Base-by-base conservation (phyloP, 176 grass and related monocot genomes). In the Oryza glumipatula region DNA sequence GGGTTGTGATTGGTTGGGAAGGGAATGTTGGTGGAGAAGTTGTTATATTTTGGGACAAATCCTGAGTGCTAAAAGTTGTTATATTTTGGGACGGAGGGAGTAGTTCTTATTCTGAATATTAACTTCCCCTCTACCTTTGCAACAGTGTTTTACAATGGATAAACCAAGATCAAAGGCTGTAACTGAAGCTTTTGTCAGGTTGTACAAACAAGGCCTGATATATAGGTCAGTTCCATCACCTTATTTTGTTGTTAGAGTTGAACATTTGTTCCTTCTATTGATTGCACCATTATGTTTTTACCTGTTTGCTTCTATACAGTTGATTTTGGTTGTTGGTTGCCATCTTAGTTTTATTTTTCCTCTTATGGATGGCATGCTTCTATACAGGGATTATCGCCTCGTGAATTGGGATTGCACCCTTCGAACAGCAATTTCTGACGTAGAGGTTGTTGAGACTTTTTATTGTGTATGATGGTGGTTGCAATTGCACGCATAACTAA, bases 321-420 rank as follows among this genome's bases (percentile, higher is more conserved):
- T 2, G 5, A 54, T 54, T 54, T 54, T 5, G 4, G 15, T 19
- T 54, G 6, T 54, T 54, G 51, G 6, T 54, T 54, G 15, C 15
- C 17, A 71, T 8, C 39, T 12, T 67, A 38, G 19, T 28, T 83
- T 54, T 65, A 17, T 43, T 8, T 63, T 63, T 36, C 33, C 19
- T 68, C 14, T 72, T 83, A 30, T 68, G 7, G 21, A 30, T 45
- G 21, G 2, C 19, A 61, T 61, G 56, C 56, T n/a, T 61, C 19
- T 61, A 22, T 61, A 22, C 56, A 61, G 56, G 56, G 94, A 88
- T 85, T 83, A 96, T 84, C 91, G 88, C 46, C 88, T 93, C 36
- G 94, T 96, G 16, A 96, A 96, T 82, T 96, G 94, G 94, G 94
- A 96, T 85, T 96, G 94, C 88, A 96, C 88, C 36, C 67, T 96